phyloP scores from a whole-genome alignment of 768 basidiomycete genomes.

The Psilocybe tampanensis region DNA sequence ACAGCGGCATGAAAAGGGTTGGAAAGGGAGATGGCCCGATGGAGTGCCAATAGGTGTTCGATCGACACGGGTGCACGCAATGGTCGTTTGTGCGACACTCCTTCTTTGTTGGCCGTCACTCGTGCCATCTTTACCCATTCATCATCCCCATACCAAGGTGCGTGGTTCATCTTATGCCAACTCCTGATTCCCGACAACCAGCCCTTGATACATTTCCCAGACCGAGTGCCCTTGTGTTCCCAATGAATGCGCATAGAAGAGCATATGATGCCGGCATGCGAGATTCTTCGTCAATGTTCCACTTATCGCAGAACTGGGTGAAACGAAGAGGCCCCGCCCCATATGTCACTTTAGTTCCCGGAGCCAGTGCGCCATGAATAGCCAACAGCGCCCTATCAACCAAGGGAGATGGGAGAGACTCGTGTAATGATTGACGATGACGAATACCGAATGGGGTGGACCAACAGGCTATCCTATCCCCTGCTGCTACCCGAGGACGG shows the following conservation, averaged over 20 bases:
- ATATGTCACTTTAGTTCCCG: constrained; percentile 25
- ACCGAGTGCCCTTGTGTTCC: background rate
- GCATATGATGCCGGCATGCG: constrained; percentile 30
- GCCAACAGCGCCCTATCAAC: background rate
- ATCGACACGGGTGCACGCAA: constrained; percentile 35
- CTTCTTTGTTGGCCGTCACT: constrained; percentile 21
- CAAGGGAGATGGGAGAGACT: constrained; percentile 11
- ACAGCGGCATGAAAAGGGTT: constrained; percentile 33
- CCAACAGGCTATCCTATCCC: constrained; percentile 7
- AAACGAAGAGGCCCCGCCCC: constrained; percentile 33
- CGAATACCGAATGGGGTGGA: constrained; percentile 8
- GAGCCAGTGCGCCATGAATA: constrained; percentile 16
- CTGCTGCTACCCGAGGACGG: constrained; percentile 13
- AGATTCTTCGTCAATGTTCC: constrained; percentile 22
- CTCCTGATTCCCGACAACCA: constrained; percentile 32
- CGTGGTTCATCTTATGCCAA: constrained; percentile 34
- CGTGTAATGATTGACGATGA: background rate
- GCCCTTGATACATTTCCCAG: constrained; percentile 12
- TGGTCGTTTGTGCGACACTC: constrained; percentile 18
- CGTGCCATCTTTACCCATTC: constrained; percentile 13
- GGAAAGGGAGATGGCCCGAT: constrained; percentile 20
- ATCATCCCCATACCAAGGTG: constrained; percentile 29
- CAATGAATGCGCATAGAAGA: constrained; percentile 28
- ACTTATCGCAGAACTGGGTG: constrained; percentile 36
- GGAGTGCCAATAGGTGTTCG: constrained; percentile 30